Evolutionary conservation across 129 eudicot species (phyloP).

Genomic region (Tagetes erecta): DNA sequence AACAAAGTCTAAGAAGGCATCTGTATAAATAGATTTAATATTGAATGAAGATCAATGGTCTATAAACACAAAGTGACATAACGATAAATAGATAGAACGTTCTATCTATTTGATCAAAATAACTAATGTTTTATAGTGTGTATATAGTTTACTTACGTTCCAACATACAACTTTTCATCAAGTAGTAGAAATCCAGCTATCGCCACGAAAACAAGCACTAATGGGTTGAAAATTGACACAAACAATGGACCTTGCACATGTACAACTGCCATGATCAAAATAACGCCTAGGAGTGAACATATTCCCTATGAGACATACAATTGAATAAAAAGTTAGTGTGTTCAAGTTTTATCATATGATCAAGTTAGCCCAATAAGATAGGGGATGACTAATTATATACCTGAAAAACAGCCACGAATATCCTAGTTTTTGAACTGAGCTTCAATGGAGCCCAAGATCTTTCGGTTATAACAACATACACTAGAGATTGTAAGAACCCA

Average conservation of each 20-base stretch:
- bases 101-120: too few relatives aligned
- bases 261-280: constrained; percentile 34
- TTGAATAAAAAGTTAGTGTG: background rate
- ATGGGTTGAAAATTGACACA: constrained; percentile 57
- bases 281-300: constrained; percentile 32
- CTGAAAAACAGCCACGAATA: constrained; percentile 29
- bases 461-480: constrained; percentile 28
- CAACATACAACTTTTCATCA: constrained; percentile 49
- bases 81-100: too few relatives aligned
- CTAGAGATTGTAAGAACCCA: constrained; percentile 33
- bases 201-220: constrained; percentile 51
- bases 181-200: constrained; percentile 45
- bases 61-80: too few relatives aligned
- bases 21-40: too few relatives aligned
- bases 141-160: constrained; percentile 18
- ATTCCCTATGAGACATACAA: constrained; percentile 39
- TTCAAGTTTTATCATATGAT: background rate
- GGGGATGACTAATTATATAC: constrained; percentile 23
- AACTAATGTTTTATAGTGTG: background rate
- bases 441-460: constrained; percentile 54
- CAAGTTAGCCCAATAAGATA: background rate
- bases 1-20: background rate
- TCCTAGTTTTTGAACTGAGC: constrained; percentile 43
- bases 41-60: too few relatives aligned
- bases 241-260: constrained; percentile 59